phyloP scores from a whole-genome alignment of 768 basidiomycete species.

The Hericium rajendrae region DNA sequence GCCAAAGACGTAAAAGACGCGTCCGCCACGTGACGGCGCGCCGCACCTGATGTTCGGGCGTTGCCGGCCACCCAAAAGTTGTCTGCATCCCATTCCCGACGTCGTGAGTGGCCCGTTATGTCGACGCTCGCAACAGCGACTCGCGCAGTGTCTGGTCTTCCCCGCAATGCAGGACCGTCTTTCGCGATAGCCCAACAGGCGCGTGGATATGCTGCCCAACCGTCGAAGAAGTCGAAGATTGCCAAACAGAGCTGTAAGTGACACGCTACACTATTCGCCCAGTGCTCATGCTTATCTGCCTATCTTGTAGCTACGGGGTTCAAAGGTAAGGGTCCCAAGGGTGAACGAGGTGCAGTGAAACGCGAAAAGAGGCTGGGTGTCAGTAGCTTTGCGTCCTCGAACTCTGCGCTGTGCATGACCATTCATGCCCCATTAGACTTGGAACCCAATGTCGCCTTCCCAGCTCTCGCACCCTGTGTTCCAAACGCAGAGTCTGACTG shows the following conservation, averaged over 20 bases:
- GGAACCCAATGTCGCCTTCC: conserved; percentile 29
- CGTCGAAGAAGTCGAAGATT: neutral
- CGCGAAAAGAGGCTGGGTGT: conserved; percentile 8
- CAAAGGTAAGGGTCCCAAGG: conserved; percentile 6
- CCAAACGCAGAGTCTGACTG: conserved; percentile 24
- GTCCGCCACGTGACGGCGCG: neutral
- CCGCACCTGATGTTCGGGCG: neutral
- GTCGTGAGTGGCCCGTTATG: neutral
- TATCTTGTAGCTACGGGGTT: conserved; percentile 3
- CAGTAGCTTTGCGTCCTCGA: neutral
- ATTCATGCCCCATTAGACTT: conserved; percentile 24
- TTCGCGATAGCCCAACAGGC: neutral
- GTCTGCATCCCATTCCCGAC: neutral
- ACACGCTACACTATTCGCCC: neutral
- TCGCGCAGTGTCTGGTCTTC: neutral
- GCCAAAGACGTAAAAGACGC: conserved; percentile 1
- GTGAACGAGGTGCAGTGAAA: conserved; percentile 1
- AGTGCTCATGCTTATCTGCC: neutral
- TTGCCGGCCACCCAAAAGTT: neutral
- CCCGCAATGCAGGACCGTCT: neutral
- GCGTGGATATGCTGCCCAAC: neutral
- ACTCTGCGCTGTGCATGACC: neutral
- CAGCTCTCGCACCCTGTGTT: conserved; percentile 34
- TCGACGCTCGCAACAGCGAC: neutral
- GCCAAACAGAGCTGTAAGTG: neutral